Conservation (phyloP, 2,329 filamentous ascomycete genomes). For the Penicillium corylophilum region DNA sequence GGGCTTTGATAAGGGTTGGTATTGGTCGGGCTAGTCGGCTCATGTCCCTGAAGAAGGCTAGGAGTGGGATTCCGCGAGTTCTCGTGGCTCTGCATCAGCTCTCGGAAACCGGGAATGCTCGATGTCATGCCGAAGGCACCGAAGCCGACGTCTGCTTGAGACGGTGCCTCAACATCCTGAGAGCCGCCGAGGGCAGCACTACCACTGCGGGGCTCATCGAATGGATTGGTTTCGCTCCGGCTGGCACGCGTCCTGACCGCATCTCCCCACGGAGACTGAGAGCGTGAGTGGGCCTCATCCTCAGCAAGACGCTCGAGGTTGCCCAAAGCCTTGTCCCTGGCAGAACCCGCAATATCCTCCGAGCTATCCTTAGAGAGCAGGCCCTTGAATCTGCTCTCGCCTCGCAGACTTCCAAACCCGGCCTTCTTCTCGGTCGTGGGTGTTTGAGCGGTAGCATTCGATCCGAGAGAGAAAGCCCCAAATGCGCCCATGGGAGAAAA, state of each 20-base stretch:
- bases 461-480: constrained; percentile 76
- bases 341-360: constrained; percentile 58
- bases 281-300: constrained; percentile 46
- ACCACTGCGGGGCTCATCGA: constrained; percentile 55
- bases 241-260: constrained; percentile 46
- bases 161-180: constrained; percentile 58
- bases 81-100: constrained; percentile 58
- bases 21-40: constrained; percentile 84
- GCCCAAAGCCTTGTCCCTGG: constrained; percentile 56
- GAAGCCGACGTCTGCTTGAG: constrained; percentile 52
- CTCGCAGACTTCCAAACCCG: constrained; percentile 63
- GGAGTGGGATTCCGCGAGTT: constrained; percentile 59
- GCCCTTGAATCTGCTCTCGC: constrained; percentile 83
- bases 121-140: constrained; percentile 61
- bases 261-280: constrained; percentile 54
- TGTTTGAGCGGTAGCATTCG: constrained; percentile 51
- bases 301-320: constrained; percentile 57
- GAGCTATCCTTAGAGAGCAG: constrained; percentile 74
- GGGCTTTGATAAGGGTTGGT: constrained; percentile 97
- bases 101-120: constrained; percentile 57
- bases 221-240: constrained; percentile 52
- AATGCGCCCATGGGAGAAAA: constrained; percentile 80
- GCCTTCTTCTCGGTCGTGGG: constrained; percentile 68
- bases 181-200: constrained; percentile 71
- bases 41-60: constrained; percentile 53